phyloP scores from a whole-genome alignment of 2,329 filamentous ascomycete genomes.

The Elsinoe perseae region DNA sequence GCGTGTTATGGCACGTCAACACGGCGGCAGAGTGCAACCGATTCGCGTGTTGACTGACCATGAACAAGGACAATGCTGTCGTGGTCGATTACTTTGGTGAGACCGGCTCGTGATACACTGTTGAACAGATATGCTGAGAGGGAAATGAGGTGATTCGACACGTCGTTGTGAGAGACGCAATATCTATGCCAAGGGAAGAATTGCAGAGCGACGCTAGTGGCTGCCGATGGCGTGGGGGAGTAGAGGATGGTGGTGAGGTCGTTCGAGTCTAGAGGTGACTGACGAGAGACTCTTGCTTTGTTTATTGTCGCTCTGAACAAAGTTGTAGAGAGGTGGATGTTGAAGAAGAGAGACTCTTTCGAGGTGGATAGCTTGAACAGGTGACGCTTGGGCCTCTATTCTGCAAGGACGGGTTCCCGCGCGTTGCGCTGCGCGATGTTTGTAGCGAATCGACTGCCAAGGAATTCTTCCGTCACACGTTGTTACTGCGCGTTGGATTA shows the following conservation, averaged over 20 bases:
- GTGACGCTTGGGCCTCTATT: constrained; percentile 8
- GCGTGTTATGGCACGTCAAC: constrained; percentile 15
- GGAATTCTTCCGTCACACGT: neutral
- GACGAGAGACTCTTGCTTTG: neutral
- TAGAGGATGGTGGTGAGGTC: constrained; percentile 1
- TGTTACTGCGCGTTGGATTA: neutral
- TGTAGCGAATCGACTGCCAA: neutral
- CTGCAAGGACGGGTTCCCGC: neutral
- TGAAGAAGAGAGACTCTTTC: constrained; percentile 10
- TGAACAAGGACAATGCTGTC: constrained; percentile 14
- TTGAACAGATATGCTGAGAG: constrained; percentile 7
- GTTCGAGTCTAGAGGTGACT: neutral
- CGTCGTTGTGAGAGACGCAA: constrained; percentile 5
- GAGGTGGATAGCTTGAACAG: neutral
- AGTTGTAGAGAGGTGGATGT: constrained; percentile 10
- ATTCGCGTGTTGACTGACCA: constrained; percentile 15
- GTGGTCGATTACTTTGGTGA: constrained; percentile 12
- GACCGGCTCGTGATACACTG: constrained; percentile 13
- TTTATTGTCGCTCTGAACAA: constrained; percentile 5
- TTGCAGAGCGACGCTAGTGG: constrained; percentile 12
- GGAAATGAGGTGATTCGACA: constrained; percentile 5
- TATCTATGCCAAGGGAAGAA: constrained; percentile 17
- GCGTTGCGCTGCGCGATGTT: neutral
- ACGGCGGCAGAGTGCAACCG: constrained; percentile 7
- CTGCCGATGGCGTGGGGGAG: neutral